Evolutionary conservation across 1,139 yeast genomes (phyloP).

Genomic region (Yamadazyma siamensis): DNA sequence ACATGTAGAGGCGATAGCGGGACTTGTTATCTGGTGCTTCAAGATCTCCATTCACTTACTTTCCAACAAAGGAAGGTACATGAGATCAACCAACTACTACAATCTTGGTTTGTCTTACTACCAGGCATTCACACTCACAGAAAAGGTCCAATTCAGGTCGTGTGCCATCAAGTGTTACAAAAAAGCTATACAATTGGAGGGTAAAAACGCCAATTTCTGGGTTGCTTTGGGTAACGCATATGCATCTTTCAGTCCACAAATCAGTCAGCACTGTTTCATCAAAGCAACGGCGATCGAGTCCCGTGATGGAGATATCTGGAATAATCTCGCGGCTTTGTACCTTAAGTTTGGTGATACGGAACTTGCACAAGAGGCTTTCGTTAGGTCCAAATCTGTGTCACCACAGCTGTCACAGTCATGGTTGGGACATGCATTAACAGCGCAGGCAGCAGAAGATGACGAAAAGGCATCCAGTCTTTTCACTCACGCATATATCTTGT

Average conservation of each 20-base stretch:
- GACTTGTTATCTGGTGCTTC: conserved; percentile 26
- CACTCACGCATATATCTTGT: conserved; percentile 73
- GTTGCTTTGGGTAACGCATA: conserved; percentile 72
- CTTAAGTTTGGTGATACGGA: conserved; percentile 64
- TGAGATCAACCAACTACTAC: conserved; percentile 59
- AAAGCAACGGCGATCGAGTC: conserved; percentile 72
- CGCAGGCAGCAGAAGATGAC: conserved; percentile 55
- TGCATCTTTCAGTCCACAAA: conserved; percentile 57
- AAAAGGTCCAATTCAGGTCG: conserved; percentile 12
- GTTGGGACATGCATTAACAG: conserved; percentile 80
- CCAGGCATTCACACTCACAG: conserved; percentile 40
- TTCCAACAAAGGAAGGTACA: conserved; percentile 42
- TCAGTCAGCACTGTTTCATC: conserved; percentile 90
- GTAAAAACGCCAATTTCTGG: conserved; percentile 75
- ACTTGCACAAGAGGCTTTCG: conserved; percentile 71
- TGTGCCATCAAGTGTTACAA: conserved; percentile 55
- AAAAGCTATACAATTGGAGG: conserved; percentile 67
- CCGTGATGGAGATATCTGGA: conserved; percentile 71
- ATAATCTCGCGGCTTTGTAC: conserved; percentile 76
- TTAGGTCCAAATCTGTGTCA: conserved; percentile 74
- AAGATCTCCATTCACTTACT: conserved; percentile 25
- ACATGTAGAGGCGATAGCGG: conserved; percentile 18
- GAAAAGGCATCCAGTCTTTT: conserved; percentile 53
- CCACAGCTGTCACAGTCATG: conserved; percentile 80
- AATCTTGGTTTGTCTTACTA: conserved; percentile 70